Evolutionary conservation across 2,329 filamentous ascomycete species (phyloP).

Genomic region (Aspergillus transmontanensis): DNA sequence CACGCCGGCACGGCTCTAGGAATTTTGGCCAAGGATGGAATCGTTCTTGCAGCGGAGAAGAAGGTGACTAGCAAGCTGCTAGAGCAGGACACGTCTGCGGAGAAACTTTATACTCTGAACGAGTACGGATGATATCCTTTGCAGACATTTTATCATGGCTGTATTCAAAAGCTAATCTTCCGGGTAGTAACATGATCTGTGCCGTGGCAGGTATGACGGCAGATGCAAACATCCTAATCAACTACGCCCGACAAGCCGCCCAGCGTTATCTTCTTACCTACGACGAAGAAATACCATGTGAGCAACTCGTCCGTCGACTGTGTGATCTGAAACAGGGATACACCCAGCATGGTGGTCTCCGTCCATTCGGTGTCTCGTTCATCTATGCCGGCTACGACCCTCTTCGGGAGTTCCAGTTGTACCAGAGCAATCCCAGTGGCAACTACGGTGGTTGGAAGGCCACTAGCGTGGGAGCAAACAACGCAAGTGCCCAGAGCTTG

Average conservation of each 20-base stretch:
- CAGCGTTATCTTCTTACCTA: conserved; percentile 98
- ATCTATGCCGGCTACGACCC: conserved; percentile 99
- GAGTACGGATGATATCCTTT: conserved; percentile 67
- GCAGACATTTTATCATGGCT: not conserved
- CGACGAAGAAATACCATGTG: conserved; percentile 99
- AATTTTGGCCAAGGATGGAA: conserved; percentile 96
- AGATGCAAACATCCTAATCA: conserved; percentile 99
- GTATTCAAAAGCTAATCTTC: conserved; percentile 18
- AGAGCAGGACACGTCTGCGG: conserved; percentile 98
- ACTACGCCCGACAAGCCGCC: conserved; percentile 95
- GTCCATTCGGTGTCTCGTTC: conserved; percentile 97
- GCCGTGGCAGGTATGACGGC: conserved; percentile 99
- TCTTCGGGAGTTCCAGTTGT: conserved; percentile 95
- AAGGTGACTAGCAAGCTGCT: conserved; percentile 99
- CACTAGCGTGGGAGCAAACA: conserved; percentile 96
- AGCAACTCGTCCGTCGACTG: conserved; percentile 93
- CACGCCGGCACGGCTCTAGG: conserved; percentile 96
- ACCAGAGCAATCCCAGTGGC: conserved; percentile 97
- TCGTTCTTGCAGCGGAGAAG: conserved; percentile 94
- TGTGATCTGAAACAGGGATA: conserved; percentile 99
- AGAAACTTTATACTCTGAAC: conserved; percentile 99
- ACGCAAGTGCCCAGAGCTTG: conserved; percentile 93
- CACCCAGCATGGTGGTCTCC: conserved; percentile 97
- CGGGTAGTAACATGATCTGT: conserved; percentile 94
- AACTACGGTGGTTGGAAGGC: conserved; percentile 99